Evolutionary conservation across 768 basidiomycete species (phyloP).

Genomic region (Scleroderma bovista): DNA sequence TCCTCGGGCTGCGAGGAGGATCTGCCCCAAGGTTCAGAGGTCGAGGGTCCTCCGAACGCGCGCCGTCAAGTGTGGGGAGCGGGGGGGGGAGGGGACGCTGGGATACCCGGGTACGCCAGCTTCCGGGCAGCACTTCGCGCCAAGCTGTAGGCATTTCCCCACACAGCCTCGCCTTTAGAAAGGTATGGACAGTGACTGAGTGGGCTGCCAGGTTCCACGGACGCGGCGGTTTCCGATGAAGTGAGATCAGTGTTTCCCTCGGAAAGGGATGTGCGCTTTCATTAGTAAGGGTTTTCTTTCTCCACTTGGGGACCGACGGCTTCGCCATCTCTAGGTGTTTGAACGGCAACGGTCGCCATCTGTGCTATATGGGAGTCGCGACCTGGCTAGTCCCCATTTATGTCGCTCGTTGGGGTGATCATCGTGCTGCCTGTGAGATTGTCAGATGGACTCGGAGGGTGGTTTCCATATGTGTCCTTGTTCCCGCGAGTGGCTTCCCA

Average conservation of each 20-base stretch:
- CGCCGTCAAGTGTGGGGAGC: background rate
- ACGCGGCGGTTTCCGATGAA: constrained; percentile 18
- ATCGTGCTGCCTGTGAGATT: background rate
- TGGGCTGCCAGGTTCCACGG: background rate
- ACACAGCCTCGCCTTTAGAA: background rate
- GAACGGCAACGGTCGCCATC: background rate
- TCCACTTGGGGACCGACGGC: constrained; percentile 5
- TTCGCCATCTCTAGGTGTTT: background rate
- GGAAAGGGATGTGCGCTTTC: constrained; percentile 1
- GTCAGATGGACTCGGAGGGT: background rate
- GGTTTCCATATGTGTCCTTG: background rate
- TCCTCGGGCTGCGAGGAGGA: constrained; percentile 21
- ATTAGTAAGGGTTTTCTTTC: constrained; percentile 16
- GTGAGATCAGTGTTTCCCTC: background rate
- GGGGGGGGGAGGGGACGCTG: too few relatives aligned
- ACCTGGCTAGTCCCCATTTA: too few relatives aligned
- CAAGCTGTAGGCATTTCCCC: background rate
- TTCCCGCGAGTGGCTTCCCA: background rate
- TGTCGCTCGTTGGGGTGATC: too few relatives aligned
- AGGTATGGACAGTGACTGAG: background rate
- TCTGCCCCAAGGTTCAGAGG: constrained; percentile 1
- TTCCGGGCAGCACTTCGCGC: background rate
- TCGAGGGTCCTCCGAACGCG: constrained; percentile 7
- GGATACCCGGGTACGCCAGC: background rate
- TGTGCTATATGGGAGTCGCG: background rate